Evolutionary conservation across 78 protist genomes (phyloP).

Genomic region (Dictyostelium citrinum): DNA sequence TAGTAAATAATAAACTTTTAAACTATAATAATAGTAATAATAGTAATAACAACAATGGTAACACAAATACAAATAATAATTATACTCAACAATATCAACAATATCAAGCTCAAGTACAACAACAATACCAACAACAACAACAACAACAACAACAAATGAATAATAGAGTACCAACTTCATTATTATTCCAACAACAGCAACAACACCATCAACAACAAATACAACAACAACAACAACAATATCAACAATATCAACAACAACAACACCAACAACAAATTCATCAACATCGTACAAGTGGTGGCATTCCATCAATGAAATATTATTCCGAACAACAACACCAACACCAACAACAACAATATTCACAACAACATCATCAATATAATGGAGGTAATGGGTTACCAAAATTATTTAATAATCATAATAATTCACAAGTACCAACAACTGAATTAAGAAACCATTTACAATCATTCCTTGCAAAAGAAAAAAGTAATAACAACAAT

Average conservation of each 20-base stretch:
- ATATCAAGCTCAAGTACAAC: slow-evolving; percentile 19
- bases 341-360: neutral
- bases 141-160: neutral
- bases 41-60: neutral
- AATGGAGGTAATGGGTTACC: slow-evolving; percentile 6
- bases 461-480: slow-evolving; percentile 9
- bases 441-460: neutral
- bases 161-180: slow-evolving; percentile 22
- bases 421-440: slow-evolving; percentile 34
- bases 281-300: neutral
- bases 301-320: slow-evolving; percentile 2
- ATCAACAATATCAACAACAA: neutral
- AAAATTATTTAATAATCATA: slow-evolving; percentile 10
- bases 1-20: slow-evolving; percentile 55
- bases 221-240: neutral
- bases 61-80: neutral
- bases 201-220: slow-evolving; percentile 31
- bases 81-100: neutral
- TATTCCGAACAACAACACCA: neutral
- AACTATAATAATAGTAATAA: neutral
- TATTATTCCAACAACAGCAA: neutral
- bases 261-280: neutral
- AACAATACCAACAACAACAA: neutral
- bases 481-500: neutral
- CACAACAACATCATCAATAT: neutral